Percentiles rank a stretch among this genome's conserved stretches.
These are phyloP conservation scores for Pezicula neosporulosa DNA, from an alignment of 2,329 filamentous ascomycete species.

Conservation along the genomic window DNA sequence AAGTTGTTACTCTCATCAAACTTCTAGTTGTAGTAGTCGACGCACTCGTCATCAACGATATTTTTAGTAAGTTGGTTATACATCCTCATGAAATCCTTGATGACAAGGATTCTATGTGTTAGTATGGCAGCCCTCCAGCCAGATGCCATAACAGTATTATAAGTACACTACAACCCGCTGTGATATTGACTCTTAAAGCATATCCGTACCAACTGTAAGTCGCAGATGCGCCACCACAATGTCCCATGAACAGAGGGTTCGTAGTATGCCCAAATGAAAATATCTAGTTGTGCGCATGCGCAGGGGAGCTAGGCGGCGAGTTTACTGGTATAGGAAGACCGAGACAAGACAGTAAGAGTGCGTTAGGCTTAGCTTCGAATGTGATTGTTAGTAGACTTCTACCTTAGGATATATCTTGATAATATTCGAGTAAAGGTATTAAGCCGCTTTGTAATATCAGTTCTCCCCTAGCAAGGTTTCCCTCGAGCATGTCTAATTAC, in stretches of 20 bases:
- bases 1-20: conserved; percentile 90
- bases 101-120: conserved; percentile 86
- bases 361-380: conserved; percentile 88
- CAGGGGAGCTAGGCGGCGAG: conserved; percentile 64
- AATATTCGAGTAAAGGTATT: conserved; percentile 87
- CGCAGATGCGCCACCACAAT: conserved; percentile 82
- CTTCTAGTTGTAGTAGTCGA: conserved; percentile 88
- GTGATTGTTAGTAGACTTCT: conserved; percentile 79
- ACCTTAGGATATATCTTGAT: conserved; percentile 80
- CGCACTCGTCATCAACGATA: conserved; percentile 69
- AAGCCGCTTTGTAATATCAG: conserved; percentile 82
- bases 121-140: conserved; percentile 88
- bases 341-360: conserved; percentile 76
- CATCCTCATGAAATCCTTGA: conserved; percentile 75
- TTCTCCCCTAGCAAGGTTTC: conserved; percentile 74
- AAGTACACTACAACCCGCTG: conserved; percentile 78
- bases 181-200: conserved; percentile 86
- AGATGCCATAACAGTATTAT: conserved; percentile 84
- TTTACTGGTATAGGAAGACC: conserved; percentile 81
- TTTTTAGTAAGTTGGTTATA: conserved; percentile 80
- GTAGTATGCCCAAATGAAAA: conserved; percentile 93
- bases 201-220: conserved; percentile 85
- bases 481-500: conserved; percentile 84
- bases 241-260: conserved; percentile 88
- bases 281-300: conserved; percentile 47